Base-by-base conservation (phyloP, 768 basidiomycete species). In the Coprinopsis strossmayeri region DNA sequence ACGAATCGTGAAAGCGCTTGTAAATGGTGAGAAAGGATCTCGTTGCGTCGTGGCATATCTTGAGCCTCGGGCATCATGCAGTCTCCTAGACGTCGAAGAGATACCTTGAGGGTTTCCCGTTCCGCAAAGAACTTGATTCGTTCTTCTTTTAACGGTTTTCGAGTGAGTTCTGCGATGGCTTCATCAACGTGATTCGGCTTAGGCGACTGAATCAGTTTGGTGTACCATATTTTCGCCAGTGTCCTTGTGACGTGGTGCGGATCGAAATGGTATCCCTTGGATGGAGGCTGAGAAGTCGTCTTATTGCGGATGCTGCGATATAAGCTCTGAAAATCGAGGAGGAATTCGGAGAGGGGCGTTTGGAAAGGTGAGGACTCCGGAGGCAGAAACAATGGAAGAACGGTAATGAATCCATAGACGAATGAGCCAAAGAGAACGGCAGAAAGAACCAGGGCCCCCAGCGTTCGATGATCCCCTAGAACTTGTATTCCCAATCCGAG, bases 401-500 rank as follows among this genome's bases (percentile, higher is more conserved):
- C 13, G 27, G 37, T 49, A 26, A 50, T 50, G 20, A 45, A 13
- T n/a, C 44, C n/a, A 18, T 50, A 50, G 10, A 45, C 23, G 9
- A 15, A 34, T 7, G 24, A 15, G 15, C 12, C 44, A 21, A n/a
- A 38, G 27, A 15, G 26, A 10, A 45, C 45, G n/a, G 34, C 45
- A 3, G 12, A 25, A 12, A 46, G 44, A 12, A 51, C 12, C 2
- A 41, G 26, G 13, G n/a, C 18, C 3, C 50, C 50, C 5, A 51
- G 20, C 13, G 37, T 40, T 28, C 20, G 34, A 24, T 51, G 12
- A 28, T 51, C 50, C 12, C 4, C 18, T 9, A 37, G 24, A n/a
- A 32, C 35, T 18, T 46, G 46, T 10, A 56, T 49, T n/a, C 56
- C 50, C 30, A 59, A 48, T 34, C 57, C 57, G 24, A 45, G 48